Conservation (phyloP, 768 basidiomycete species). For the Cytidiella melzeri region DNA sequence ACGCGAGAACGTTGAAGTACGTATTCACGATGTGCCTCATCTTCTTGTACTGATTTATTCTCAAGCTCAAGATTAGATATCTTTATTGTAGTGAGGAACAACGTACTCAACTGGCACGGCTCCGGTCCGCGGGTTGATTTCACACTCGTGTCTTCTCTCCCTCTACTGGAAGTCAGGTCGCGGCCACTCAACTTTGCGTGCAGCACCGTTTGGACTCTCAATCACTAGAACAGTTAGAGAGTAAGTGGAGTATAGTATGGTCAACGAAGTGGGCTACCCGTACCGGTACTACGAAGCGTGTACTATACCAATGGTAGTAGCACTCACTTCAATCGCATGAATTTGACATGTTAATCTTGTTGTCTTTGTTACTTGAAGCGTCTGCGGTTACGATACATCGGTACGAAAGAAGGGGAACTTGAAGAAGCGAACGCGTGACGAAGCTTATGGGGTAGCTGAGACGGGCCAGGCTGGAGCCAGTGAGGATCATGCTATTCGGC, state of each 20-base stretch:
- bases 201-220: background rate
- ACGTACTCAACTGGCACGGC: background rate
- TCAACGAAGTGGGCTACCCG: slow-evolving; percentile 2
- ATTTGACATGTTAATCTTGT: background rate
- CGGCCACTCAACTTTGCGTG: background rate
- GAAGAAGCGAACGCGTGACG: background rate
- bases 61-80: background rate
- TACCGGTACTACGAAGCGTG: background rate
- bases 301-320: slow-evolving; percentile 14
- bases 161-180: background rate
- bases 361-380: background rate
- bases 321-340: background rate
- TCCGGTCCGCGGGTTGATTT: background rate
- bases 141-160: background rate
- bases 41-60: background rate
- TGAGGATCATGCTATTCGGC: no score
- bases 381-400: slow-evolving; percentile 12
- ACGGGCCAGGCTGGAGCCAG: background rate
- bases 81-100: background rate
- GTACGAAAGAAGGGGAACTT: slow-evolving; percentile 7
- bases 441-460: no score
- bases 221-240: slow-evolving; percentile 4
- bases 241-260: slow-evolving; percentile 5
- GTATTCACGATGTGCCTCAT: background rate
- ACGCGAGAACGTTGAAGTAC: background rate